These are phyloP conservation scores for Staphylotrichum tortipilum DNA, from an alignment of 495 filamentous ascomycete species.

Conservation along the genomic window DNA sequence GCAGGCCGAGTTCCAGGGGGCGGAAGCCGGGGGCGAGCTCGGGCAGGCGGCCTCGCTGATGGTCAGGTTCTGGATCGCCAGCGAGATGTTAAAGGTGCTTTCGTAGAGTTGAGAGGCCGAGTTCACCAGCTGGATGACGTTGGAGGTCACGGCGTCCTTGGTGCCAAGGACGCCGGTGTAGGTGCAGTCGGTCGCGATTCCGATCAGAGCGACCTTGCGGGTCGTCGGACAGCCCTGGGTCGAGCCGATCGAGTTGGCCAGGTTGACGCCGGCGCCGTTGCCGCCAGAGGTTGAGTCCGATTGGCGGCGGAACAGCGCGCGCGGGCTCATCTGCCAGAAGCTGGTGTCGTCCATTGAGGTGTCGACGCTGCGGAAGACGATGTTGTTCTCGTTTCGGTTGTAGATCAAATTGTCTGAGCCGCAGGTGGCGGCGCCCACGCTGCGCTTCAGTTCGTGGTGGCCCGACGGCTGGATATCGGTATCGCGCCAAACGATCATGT, in stretches of 20 bases:
- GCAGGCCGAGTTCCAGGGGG: constrained; percentile 79
- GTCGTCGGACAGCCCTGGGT: constrained; percentile 77
- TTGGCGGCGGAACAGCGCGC: constrained; percentile 36
- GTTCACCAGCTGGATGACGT: constrained; percentile 79
- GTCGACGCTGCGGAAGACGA: constrained; percentile 45
- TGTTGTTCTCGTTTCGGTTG: constrained; percentile 59
- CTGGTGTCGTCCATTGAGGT: constrained; percentile 17
- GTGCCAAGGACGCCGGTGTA: constrained; percentile 65
- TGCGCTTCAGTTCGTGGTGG: constrained; percentile 29
- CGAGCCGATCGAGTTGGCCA: constrained; percentile 70
- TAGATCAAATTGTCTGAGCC: constrained; percentile 59
- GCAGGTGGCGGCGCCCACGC: constrained; percentile 40
- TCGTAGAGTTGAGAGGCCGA: constrained; percentile 81
- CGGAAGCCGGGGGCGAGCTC: constrained; percentile 48
- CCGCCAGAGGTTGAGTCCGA: constrained; percentile 52
- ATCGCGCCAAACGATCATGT: constrained; percentile 87
- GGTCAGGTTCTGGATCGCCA: constrained; percentile 79
- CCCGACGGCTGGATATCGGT: constrained; percentile 57
- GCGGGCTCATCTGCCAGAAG: constrained; percentile 24
- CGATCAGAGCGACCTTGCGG: constrained; percentile 81
- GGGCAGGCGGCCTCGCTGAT: constrained; percentile 64
- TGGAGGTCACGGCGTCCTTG: constrained; percentile 50
- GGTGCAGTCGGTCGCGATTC: constrained; percentile 85
- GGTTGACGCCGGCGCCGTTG: constrained; percentile 76
- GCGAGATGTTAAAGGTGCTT: constrained; percentile 82